Percentiles rank a stretch among this genome's conserved stretches.
phyloP scores from a whole-genome alignment of 345 rosid species.

The Jatropha curcas region DNA sequence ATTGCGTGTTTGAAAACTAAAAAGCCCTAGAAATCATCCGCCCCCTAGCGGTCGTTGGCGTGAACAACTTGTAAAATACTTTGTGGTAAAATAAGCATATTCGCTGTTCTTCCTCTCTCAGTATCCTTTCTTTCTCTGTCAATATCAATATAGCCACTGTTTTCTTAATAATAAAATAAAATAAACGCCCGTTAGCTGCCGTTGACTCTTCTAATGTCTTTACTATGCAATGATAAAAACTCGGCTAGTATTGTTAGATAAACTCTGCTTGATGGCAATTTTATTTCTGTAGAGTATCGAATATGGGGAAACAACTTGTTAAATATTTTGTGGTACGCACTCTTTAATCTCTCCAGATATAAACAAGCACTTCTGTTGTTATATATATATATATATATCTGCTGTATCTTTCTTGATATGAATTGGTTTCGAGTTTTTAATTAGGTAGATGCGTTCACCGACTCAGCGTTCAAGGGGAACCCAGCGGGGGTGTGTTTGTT shows the following conservation, averaged over 20 bases:
- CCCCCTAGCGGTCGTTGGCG: no score
- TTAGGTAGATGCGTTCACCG: slow-evolving; percentile 75
- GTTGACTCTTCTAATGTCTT: background rate
- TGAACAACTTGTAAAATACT: no score
- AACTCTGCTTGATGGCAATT: background rate
- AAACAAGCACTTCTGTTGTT: background rate
- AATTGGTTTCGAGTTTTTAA: background rate
- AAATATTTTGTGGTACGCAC: slow-evolving; percentile 26
- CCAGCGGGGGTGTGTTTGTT: slow-evolving; percentile 83
- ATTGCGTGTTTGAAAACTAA: background rate
- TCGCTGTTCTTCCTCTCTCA: no score
- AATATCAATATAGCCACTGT: no score
- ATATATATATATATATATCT: no score
- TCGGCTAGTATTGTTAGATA: no score
- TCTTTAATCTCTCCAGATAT: background rate
- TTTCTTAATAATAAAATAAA: no score
- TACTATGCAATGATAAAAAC: no score
- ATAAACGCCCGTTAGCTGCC: background rate
- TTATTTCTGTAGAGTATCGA: background rate
- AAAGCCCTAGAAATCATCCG: no score
- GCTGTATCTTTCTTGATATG: background rate
- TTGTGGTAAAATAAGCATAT: no score
- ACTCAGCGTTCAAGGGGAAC: slow-evolving; percentile 71
- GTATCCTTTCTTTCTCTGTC: no score
- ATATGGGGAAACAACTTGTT: background rate